Evolutionary conservation across 306 rosid species (phyloP).

Genomic region (Ormosia semicastrata): DNA sequence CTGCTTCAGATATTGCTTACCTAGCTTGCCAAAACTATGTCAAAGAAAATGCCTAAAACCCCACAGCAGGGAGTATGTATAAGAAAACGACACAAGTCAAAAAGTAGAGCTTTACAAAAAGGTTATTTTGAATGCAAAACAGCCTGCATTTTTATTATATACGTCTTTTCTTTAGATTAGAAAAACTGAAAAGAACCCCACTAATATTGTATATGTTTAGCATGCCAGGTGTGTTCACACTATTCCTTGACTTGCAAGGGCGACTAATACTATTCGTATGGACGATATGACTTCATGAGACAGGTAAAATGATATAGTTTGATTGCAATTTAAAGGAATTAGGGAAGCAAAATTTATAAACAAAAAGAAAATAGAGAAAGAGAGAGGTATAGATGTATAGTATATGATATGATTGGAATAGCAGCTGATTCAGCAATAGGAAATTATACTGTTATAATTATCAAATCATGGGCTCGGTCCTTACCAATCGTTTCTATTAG

Average conservation of each 20-base stretch:
- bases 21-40: slow-evolving; percentile 40
- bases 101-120: slow-evolving; percentile 33
- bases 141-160: background rate
- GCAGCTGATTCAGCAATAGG: slow-evolving; percentile 18
- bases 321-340: background rate
- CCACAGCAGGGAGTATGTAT: slow-evolving; percentile 35
- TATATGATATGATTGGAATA: slow-evolving; percentile 26
- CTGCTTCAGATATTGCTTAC: slow-evolving; percentile 30
- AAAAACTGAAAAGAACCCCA: slow-evolving; percentile 15
- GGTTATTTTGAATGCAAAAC: slow-evolving; percentile 22
- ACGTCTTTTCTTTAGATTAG: background rate
- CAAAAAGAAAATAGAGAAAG: background rate
- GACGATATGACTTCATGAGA: background rate
- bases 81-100: slow-evolving; percentile 47
- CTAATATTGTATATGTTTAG: background rate
- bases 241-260: slow-evolving; percentile 1
- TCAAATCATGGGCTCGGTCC: slow-evolving; percentile 43
- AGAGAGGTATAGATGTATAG: background rate
- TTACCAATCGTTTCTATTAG: slow-evolving; percentile 43
- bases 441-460: slow-evolving; percentile 41
- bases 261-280: background rate
- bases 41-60: slow-evolving; percentile 27
- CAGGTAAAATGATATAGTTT: background rate
- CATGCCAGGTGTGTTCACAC: background rate
- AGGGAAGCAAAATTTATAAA: background rate